Evolutionary conservation across 805 yeast genomes (phyloP), one percentile per base, ranked within the genome.

Genomic region (Priceomyces carsonii): DNA sequence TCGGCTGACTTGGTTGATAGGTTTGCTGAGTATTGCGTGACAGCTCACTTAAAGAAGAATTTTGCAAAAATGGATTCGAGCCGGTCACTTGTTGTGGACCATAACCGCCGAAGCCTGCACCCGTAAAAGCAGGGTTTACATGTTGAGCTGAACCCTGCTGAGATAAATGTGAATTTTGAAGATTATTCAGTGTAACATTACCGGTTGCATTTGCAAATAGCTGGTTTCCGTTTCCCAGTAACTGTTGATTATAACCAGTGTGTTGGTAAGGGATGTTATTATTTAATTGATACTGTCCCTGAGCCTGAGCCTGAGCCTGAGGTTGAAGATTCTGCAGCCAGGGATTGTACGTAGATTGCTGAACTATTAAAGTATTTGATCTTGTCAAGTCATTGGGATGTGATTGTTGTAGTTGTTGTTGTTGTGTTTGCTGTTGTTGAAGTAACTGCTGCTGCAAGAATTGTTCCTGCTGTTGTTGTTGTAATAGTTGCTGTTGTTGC

Each of bases 61-160:
- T 29, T 38, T 45, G 54, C 20, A 44, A 14, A 26, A 53, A 51
- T 5, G 59, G 57, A 42, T 53, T 51, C 15, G 42, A 29, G 6
- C 55, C 51, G 23, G 57, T 39, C 28, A 39, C 47, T 30, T 54
- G 59, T 36, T 52, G 69, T 7, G 54, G 55, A 5, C 60, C 64
- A 47, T 69, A 73, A 1, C 79, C 80, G 8, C 83, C 83, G 55
- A 79, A 78, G 0, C 84, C 85, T 22, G 71, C 71, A 9, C 82
- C 83, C 5, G 82, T 77, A 42, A 59, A 67, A 3, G 65, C 48
- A 12, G 61, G 47, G 39, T 39, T 52, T 32, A 53, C 3, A 6
- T 21, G 28, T 26, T 33, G 25, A 12, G 13, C n/a, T 3, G 19
- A 14, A 17, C 44, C 50, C 20, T 49, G 57, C 13, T 40, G 43